phyloP scores from a whole-genome alignment of 495 filamentous ascomycete genomes.

The Penicillium pancosmium region DNA sequence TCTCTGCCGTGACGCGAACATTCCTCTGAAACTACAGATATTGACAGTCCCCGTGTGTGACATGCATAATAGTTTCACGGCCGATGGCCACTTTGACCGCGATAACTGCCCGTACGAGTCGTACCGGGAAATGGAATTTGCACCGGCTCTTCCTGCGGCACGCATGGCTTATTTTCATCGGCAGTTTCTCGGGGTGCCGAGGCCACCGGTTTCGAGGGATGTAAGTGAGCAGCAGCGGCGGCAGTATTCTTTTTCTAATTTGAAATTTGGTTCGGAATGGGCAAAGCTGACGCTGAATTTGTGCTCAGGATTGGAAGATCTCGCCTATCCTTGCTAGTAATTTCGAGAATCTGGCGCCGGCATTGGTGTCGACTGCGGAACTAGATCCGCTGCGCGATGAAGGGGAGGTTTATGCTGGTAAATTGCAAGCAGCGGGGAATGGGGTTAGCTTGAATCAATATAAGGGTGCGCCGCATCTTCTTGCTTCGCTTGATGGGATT shows the following conservation, averaged over 20 bases:
- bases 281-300: neutral
- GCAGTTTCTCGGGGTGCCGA: constrained; percentile 40
- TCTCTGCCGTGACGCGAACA: constrained; percentile 39
- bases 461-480: constrained; percentile 39
- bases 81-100: constrained; percentile 38
- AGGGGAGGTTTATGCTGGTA: constrained; percentile 46
- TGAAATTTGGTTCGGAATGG: neutral
- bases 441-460: constrained; percentile 35
- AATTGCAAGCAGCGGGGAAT: constrained; percentile 42
- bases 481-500: constrained; percentile 37
- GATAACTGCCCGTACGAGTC: constrained; percentile 41
- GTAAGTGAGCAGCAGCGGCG: constrained; percentile 18
- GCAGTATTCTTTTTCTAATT: no score
- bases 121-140: constrained; percentile 45
- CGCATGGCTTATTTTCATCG: constrained; percentile 45
- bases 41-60: constrained; percentile 42
- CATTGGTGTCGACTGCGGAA: constrained; percentile 47
- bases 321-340: constrained; percentile 39
- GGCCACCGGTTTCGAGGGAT: constrained; percentile 33
- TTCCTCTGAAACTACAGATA: constrained; percentile 38
- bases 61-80: constrained; percentile 36
- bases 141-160: constrained; percentile 34
- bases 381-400: constrained; percentile 51
- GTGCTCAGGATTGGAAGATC: constrained; percentile 42
- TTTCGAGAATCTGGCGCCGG: constrained; percentile 44